These are phyloP conservation scores for Capsella bursapastoris DNA, from an alignment of 345 rosid genomes.

Conservation along the genomic window DNA sequence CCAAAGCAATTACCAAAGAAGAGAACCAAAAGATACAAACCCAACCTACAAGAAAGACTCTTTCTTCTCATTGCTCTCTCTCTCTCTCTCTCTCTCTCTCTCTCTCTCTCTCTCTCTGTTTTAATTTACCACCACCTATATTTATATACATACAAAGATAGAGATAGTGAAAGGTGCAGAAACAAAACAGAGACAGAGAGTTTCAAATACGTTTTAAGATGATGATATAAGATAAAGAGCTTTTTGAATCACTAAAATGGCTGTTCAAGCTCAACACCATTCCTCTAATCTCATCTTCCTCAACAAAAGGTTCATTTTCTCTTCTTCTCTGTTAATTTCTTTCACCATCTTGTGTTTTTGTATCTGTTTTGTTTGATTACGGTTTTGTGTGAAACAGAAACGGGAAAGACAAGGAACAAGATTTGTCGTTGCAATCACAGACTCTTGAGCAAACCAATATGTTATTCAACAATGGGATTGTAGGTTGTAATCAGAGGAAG, in stretches of 20 bases:
- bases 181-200: constrained; percentile 5
- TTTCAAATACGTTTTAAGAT: constrained; percentile 14
- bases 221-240: not conserved
- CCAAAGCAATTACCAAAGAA: constrained; percentile 28
- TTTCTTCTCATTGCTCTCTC: not conserved
- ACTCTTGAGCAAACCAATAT: constrained; percentile 30
- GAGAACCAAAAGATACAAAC: constrained; percentile 32
- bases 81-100: not conserved
- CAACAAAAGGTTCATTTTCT: constrained; percentile 51
- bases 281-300: constrained; percentile 65
- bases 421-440: constrained; percentile 49
- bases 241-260: constrained; percentile 47
- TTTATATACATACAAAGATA: not conserved
- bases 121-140: not conserved
- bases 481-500: constrained; percentile 52
- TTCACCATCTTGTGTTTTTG: not conserved
- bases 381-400: constrained; percentile 42
- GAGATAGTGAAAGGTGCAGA: constrained; percentile 10
- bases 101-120: not conserved
- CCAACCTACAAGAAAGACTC: constrained; percentile 28
- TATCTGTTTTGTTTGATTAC: not conserved
- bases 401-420: constrained; percentile 59
- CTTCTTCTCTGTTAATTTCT: not conserved
- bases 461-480: constrained; percentile 10
- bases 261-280: constrained; percentile 75